A percentile compares a stretch with the other conserved stretches of the same genome.
phyloP scores from a whole-genome alignment of 1,139 yeast species.

The Yamadazyma jaroonii region DNA sequence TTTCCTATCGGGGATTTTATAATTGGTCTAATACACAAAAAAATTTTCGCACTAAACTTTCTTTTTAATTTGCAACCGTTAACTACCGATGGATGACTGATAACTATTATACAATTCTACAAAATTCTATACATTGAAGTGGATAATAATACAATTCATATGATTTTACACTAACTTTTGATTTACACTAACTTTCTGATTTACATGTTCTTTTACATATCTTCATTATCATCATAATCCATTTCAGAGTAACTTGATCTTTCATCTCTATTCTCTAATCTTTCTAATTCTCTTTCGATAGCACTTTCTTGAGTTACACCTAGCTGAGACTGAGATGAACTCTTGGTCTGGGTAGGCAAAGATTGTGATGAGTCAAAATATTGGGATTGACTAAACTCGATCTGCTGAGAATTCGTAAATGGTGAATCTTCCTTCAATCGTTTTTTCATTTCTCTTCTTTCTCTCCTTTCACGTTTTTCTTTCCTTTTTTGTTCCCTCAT shows the following conservation, averaged over 20 bases:
- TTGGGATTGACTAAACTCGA: conserved; percentile 3
- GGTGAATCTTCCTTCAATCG: not conserved
- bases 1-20: not conserved
- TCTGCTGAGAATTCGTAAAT: conserved; percentile 1
- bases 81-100: conserved; percentile 2
- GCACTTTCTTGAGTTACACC: not conserved
- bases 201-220: no score
- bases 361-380: not conserved
- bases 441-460: conserved; percentile 2
- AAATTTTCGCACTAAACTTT: conserved; percentile 4
- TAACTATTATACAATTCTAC: conserved; percentile 1
- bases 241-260: conserved; percentile 3
- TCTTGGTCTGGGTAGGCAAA: not conserved
- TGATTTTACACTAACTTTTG: no score
- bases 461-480: conserved; percentile 2
- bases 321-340: not conserved
- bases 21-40: not conserved
- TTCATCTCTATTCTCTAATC: conserved; percentile 2
- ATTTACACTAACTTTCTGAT: no score
- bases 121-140: not conserved
- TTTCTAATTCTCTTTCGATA: conserved; percentile 3
- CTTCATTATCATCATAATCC: conserved; percentile 1
- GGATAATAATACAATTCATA: not conserved
- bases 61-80: conserved; percentile 5
- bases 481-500: not conserved